Percentiles rank a stretch among this genome's conserved stretches.
Conservation (phyloP, 192 early-diverging fungal species). For the Chytriomyces confervae region DNA sequence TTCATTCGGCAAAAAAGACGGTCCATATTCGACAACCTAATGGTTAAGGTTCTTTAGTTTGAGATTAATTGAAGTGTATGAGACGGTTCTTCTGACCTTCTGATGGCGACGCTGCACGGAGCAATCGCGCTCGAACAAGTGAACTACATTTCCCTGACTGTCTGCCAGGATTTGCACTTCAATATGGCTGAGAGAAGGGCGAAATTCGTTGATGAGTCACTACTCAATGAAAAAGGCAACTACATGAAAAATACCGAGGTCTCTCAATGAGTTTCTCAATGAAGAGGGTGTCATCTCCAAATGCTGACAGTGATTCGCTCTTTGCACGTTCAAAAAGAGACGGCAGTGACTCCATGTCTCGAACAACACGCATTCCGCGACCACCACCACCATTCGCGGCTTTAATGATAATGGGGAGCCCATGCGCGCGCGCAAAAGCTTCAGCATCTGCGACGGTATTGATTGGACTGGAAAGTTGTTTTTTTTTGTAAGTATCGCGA, state of each 20-base stretch:
- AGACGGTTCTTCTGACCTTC: constrained; percentile 83
- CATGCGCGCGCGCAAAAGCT: constrained; percentile 78
- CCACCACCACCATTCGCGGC: constrained; percentile 97
- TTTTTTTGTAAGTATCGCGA: neutral
- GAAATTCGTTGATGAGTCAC: neutral
- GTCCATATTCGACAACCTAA: constrained; percentile 31
- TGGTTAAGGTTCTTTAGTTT: constrained; percentile 12
- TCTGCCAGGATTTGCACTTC: constrained; percentile 96
- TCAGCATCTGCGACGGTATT: constrained; percentile 66
- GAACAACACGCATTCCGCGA: constrained; percentile 93
- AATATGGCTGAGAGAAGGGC: constrained; percentile 68
- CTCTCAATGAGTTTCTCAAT: constrained; percentile 91
- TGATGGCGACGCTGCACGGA: constrained; percentile 97
- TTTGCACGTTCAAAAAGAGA: constrained; percentile 82
- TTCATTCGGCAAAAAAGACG: constrained; percentile 39
- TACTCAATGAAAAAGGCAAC: neutral
- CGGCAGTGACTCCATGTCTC: constrained; percentile 71
- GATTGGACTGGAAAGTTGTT: constrained; percentile 72
- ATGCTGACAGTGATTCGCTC: constrained; percentile 88
- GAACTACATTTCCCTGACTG: constrained; percentile 82
- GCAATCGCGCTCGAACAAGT: constrained; percentile 95
- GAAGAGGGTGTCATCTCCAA: constrained; percentile 96
- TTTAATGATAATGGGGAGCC: constrained; percentile 96
- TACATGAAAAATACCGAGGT: constrained; percentile 57
- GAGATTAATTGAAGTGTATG: constrained; percentile 61